Evolutionary conservation across 768 basidiomycete species (phyloP).

Genomic region (Fomitopsis pulvina): DNA sequence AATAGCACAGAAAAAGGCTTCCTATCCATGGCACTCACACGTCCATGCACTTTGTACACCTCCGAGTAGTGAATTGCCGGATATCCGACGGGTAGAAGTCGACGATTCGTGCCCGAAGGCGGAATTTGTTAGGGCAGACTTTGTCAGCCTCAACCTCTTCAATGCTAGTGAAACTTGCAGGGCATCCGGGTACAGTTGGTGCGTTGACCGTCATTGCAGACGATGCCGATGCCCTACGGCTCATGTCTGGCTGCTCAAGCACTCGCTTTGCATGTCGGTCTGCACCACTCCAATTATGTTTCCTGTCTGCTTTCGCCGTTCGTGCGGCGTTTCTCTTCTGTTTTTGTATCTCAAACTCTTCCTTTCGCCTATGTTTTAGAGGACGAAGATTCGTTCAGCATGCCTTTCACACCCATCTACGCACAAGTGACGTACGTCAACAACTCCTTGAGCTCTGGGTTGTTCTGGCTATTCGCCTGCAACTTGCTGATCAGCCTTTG

Average conservation of each 20-base stretch:
- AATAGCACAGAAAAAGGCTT: conserved; percentile 12
- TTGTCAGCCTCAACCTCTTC: conserved; percentile 5
- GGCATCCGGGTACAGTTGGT: not conserved
- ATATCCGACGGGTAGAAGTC: conserved; percentile 52
- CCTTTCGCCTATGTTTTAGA: conserved; percentile 25
- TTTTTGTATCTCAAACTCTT: conserved; percentile 23
- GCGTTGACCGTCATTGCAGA: not conserved
- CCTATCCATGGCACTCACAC: too few species aligned
- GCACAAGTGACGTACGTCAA: conserved; percentile 29
- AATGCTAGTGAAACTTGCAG: not conserved
- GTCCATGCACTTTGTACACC: conserved; percentile 46
- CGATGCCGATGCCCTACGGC: too few species aligned
- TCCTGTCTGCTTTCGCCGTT: conserved; percentile 1
- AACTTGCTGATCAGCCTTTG: conserved; percentile 39
- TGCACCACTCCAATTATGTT: too few species aligned
- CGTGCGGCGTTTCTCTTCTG: conserved; percentile 3
- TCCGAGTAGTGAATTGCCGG: conserved; percentile 38
- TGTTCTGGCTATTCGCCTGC: conserved; percentile 29
- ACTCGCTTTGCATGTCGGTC: too few species aligned
- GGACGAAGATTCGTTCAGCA: not conserved
- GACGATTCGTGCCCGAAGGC: conserved; percentile 40
- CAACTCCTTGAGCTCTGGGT: conserved; percentile 36
- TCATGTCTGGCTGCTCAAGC: too few species aligned
- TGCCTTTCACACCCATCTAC: too few species aligned
- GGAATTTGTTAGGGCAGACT: conserved; percentile 29